Base-by-base conservation (phyloP, 139 green algal species). In the Auxenochlorella pyrenoidosa region DNA sequence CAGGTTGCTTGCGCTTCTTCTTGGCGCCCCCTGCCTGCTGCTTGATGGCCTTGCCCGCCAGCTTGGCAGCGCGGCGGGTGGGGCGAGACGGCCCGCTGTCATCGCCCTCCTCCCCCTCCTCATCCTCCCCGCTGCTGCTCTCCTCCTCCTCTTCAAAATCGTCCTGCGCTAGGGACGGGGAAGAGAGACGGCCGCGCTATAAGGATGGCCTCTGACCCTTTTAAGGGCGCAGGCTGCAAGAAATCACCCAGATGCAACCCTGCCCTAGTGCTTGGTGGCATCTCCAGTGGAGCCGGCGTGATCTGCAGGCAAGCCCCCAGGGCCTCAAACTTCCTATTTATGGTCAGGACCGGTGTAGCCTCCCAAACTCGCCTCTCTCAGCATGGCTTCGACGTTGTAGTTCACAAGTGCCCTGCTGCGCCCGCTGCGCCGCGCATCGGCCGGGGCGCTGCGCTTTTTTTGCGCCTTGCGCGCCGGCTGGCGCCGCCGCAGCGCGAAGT, bases 131-230 rank as follows among this genome's bases (percentile, higher is more conserved):
- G 66, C 82, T 86, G 41, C 44, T 51, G 24, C 65, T 47, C 44
- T 79, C 43, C 66, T 86, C 82, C 32, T 86, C 65, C 66, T 86
- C 82, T 19, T 86, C 82, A 21, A 66, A 18, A 19, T 86, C 80
- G 3, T 66, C 82, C 66, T 86, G 80, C 41, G 54, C 1, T 8
- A 51, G 26, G 36, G 58, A 4, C 60, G 10, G 54, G 60, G 15
- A 26, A 3, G 12, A 28, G 43, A 24, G 5, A 30, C 5, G 54
- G 28, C n/a, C n/a, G 3, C n/a, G 38, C 13, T 38, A 3, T 13
- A 32, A 15, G 5, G 30, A 16, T 21, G 16, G 43, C 30, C 1
- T 12, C 26, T 38, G 13, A 32, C 8, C n/a, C 73, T 79, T 2
- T 19, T 0, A 44, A 8, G 68, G 5, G 38, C 6, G 12, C 68